phyloP scores from a whole-genome alignment of 2,329 filamentous ascomycete genomes.

The Phaeosphaeriaceae sp. region DNA sequence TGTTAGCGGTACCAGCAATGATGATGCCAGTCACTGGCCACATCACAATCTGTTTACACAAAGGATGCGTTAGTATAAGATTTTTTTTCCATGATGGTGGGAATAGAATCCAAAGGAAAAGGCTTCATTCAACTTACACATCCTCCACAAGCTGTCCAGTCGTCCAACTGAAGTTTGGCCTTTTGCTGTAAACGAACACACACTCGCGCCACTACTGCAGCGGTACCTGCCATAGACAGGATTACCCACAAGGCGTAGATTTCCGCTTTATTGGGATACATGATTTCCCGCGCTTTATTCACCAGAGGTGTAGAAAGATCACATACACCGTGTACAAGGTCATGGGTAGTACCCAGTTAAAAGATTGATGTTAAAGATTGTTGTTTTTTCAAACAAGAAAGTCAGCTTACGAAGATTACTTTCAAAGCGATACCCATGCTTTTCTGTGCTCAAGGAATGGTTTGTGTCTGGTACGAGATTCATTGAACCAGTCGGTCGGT shows the following conservation, averaged over 20 bases:
- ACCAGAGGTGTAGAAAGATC: neutral
- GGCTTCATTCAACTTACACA: neutral
- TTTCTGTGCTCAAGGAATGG: too few relatives aligned
- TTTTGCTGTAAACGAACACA: conserved; percentile 6
- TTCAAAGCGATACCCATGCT: too few relatives aligned
- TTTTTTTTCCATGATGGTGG: too few relatives aligned
- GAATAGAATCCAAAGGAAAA: too few relatives aligned
- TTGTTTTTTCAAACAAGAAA: too few relatives aligned
- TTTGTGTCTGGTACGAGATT: too few relatives aligned
- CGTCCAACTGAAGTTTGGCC: conserved; percentile 4
- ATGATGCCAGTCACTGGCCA: conserved; percentile 7
- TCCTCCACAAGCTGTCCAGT: conserved; percentile 8
- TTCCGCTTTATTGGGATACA: conserved; percentile 7
- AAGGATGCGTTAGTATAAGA: neutral
- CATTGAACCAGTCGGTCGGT: too few relatives aligned
- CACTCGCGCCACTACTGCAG: conserved; percentile 5
- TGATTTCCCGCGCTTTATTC: neutral
- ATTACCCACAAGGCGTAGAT: conserved; percentile 5
- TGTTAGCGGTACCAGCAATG: conserved; percentile 1
- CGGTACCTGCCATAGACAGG: conserved; percentile 1
- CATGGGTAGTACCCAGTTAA: too few relatives aligned
- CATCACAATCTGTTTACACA: conserved; percentile 8
- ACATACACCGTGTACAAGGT: neutral
- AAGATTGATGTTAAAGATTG: too few relatives aligned
- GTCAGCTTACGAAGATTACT: too few relatives aligned